A percentile compares a stretch with the other conserved stretches of the same genome.
phyloP scores from a whole-genome alignment of 2,329 filamentous ascomycete genomes.

The Pyricularia sp. region DNA sequence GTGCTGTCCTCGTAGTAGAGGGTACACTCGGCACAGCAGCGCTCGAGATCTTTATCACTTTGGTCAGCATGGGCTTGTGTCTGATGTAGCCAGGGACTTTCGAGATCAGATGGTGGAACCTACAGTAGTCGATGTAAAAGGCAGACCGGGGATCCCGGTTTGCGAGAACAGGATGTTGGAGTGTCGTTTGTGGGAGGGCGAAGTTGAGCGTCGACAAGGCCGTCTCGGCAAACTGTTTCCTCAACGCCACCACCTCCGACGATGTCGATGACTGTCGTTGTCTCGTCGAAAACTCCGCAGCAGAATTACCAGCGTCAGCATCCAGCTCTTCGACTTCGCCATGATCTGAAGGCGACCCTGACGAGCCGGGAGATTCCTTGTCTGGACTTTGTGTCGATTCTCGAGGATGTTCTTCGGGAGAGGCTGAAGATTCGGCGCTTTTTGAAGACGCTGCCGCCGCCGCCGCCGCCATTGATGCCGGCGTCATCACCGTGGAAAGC shows the following conservation, averaged over 20 bases:
- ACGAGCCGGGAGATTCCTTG: background rate
- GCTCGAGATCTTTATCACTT: background rate
- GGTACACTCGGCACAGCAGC: conserved; percentile 1
- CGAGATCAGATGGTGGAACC: background rate
- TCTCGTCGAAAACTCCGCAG: background rate
- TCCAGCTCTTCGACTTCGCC: background rate
- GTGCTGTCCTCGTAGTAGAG: background rate
- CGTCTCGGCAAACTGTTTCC: background rate
- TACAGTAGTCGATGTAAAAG: background rate
- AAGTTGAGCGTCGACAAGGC: background rate
- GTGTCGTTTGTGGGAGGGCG: background rate
- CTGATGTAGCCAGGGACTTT: background rate
- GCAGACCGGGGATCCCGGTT: background rate
- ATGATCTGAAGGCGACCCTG: background rate
- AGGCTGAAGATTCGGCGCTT: background rate
- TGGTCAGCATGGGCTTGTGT: background rate
- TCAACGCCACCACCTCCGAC: background rate
- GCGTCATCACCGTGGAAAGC: conserved; percentile 4
- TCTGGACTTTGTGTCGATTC: background rate
- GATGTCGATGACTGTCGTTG: background rate
- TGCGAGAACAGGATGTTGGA: background rate
- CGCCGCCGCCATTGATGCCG: background rate
- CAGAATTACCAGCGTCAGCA: background rate
- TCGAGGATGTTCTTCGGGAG: background rate
- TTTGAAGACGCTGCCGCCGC: background rate